Evolutionary conservation across 2,329 filamentous ascomycete species (phyloP).

Genomic region (Xylaria sp.): DNA sequence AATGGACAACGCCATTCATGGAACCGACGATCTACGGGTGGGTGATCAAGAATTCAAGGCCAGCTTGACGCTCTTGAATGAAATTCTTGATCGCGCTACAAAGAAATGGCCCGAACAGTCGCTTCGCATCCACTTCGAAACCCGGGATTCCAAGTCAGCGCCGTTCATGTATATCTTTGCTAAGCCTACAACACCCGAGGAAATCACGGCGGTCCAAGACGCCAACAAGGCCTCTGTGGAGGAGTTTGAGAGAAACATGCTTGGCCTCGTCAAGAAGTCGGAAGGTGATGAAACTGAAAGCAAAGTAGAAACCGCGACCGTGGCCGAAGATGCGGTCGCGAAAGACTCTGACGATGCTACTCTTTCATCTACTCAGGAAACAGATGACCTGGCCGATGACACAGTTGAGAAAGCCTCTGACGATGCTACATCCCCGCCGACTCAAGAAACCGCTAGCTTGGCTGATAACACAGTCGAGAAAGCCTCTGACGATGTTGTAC

Average conservation of each 20-base stretch:
- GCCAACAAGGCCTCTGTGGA: conserved; percentile 59
- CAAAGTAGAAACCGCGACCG: conserved; percentile 20
- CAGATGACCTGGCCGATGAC: conserved; percentile 19
- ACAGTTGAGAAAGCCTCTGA: conserved; percentile 9
- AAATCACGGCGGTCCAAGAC: conserved; percentile 70
- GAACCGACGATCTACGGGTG: conserved; percentile 56
- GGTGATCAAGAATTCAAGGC: conserved; percentile 83
- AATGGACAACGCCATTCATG: conserved; percentile 88
- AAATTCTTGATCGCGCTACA: conserved; percentile 70
- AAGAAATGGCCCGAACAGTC: conserved; percentile 69
- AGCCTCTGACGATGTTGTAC: neutral
- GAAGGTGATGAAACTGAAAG: conserved; percentile 15
- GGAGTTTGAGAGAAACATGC: conserved; percentile 60
- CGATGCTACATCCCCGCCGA: conserved; percentile 7
- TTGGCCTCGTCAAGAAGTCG: conserved; percentile 41
- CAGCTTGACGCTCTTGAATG: conserved; percentile 73
- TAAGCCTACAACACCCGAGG: conserved; percentile 69
- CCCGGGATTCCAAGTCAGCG: conserved; percentile 48
- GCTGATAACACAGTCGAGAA: conserved; percentile 18
- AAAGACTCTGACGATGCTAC: neutral
- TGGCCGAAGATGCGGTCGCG: conserved; percentile 19
- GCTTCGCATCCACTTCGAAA: conserved; percentile 77
- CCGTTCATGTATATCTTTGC: conserved; percentile 86
- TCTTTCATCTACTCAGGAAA: neutral
- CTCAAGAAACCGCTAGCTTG: neutral